Conservation (phyloP, 1,284 basidiomycete species). For the Malassezia nana region DNA sequence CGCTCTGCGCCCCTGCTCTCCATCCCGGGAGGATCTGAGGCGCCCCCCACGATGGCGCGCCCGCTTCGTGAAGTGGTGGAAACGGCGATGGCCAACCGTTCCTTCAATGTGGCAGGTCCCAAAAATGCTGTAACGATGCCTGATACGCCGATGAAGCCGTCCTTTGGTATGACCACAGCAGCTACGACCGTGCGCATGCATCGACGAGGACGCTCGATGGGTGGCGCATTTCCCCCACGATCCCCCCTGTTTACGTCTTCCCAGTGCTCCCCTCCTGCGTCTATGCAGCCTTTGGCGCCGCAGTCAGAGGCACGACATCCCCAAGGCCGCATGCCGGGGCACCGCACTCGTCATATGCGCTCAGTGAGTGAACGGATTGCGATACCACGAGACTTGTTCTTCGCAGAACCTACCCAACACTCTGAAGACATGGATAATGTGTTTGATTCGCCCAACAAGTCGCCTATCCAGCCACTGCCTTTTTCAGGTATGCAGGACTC, state of each 20-base stretch:
- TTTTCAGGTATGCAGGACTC: background rate
- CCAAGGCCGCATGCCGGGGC: background rate
- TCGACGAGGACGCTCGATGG: constrained; percentile 18
- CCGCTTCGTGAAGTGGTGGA: constrained; percentile 43
- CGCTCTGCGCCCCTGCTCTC: background rate
- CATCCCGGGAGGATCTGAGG: background rate
- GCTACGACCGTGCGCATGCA: constrained; percentile 6
- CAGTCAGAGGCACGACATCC: background rate
- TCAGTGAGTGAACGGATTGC: constrained; percentile 13
- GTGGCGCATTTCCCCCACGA: constrained; percentile 4
- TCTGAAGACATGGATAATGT: constrained; percentile 8
- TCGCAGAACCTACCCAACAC: background rate
- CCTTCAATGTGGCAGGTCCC: constrained; percentile 16
- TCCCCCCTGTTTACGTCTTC: constrained; percentile 9
- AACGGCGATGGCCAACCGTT: constrained; percentile 31
- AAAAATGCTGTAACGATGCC: constrained; percentile 41
- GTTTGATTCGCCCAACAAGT: constrained; percentile 12
- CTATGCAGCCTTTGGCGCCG: background rate
- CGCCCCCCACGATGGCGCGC: constrained; percentile 15
- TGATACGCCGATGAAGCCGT: constrained; percentile 49
- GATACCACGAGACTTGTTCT: background rate
- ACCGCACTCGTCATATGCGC: constrained; percentile 8
- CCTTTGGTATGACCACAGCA: constrained; percentile 2
- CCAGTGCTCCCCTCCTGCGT: background rate
- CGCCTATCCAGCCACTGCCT: constrained; percentile 1